These are phyloP conservation scores for Phytopythium litorale DNA, from an alignment of 352 stramenopile genomes.

Conservation along the genomic window DNA sequence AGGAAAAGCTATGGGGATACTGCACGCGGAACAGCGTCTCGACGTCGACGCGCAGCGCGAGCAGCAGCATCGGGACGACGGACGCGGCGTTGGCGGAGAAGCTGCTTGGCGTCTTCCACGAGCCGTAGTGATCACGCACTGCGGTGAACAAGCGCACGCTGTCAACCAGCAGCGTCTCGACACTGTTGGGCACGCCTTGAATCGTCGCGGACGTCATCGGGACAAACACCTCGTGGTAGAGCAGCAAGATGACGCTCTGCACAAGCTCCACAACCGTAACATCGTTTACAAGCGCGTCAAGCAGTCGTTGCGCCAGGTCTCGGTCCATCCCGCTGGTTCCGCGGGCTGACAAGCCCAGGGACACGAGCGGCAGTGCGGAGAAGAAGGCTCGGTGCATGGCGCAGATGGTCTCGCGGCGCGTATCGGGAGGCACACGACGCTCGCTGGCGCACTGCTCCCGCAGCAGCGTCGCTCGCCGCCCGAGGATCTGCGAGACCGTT, in stretches of 20 bases:
- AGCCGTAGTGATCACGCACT: conserved; percentile 8
- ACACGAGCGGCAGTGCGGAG: conserved; percentile 32
- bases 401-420: conserved; percentile 24
- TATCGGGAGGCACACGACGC: conserved; percentile 22
- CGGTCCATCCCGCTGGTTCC: conserved; percentile 12
- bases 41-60: conserved; percentile 54
- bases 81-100: conserved; percentile 2
- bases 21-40: conserved; percentile 59
- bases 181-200: neutral
- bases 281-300: conserved; percentile 19
- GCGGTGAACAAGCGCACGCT: conserved; percentile 30
- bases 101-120: conserved; percentile 19
- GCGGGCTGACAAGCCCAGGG: conserved; percentile 32
- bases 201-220: neutral
- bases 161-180: conserved; percentile 42
- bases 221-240: conserved; percentile 42
- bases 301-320: conserved; percentile 19
- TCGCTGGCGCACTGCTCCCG: conserved; percentile 46
- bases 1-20: conserved; percentile 56
- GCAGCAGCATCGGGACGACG: conserved; percentile 39
- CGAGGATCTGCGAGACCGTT: conserved; percentile 24
- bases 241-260: conserved; percentile 24
- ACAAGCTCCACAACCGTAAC: conserved; percentile 30
- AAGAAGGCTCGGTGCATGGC: conserved; percentile 52
- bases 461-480: conserved; percentile 29